A percentile compares a stretch with the other conserved stretches of the same genome.
Evolutionary conservation across 2,329 filamentous ascomycete genomes (phyloP).

Genomic region (Talaromyces sp.): DNA sequence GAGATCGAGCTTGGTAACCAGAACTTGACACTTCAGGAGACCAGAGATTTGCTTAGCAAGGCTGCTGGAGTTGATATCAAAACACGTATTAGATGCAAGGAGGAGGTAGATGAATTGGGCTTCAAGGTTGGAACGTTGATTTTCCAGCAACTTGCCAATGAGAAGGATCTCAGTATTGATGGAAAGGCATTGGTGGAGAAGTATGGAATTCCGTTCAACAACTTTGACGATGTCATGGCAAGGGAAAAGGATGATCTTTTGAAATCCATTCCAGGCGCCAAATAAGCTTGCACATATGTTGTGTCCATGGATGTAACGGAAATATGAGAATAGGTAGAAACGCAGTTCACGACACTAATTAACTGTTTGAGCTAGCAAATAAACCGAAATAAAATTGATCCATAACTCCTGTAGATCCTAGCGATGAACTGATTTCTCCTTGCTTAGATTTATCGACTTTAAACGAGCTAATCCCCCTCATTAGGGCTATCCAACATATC

Average conservation of each 20-base stretch:
- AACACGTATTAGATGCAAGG: not conserved
- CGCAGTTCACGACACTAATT: not conserved
- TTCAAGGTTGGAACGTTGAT: not conserved
- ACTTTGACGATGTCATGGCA: not conserved
- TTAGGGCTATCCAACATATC: not conserved
- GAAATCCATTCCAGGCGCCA: not conserved
- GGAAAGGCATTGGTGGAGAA: not conserved
- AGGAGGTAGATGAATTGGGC: not conserved
- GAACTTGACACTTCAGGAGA: not conserved
- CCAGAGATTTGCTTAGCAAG: not conserved
- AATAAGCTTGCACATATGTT: not conserved
- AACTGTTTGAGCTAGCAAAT: not conserved
- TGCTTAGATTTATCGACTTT: not conserved
- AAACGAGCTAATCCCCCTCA: not conserved
- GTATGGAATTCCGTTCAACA: not conserved
- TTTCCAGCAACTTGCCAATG: not conserved
- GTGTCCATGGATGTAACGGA: not conserved
- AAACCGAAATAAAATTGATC: not conserved
- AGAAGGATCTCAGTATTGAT: not conserved
- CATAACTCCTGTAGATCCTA: no score
- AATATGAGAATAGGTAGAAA: not conserved
- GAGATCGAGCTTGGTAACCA: not conserved
- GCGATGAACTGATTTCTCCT: no score
- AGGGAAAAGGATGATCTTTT: not conserved
- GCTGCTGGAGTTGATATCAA: conserved; percentile 1